phyloP scores from a whole-genome alignment of 2,329 filamentous ascomycete genomes.

The Bertia moriformis region DNA sequence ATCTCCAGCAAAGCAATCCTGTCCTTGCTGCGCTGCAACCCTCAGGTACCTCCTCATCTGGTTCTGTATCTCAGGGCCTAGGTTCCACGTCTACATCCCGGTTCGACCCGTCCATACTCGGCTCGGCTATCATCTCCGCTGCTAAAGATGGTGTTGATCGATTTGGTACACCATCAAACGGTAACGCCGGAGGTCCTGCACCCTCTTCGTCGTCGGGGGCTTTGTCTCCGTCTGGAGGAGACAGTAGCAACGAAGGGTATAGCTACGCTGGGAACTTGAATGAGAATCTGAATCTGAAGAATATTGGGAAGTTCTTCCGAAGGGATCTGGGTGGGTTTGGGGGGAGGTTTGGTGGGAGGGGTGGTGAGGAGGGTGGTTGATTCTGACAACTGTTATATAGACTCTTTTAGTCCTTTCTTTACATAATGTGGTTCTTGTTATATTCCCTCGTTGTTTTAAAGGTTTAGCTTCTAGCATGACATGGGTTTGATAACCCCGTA shows the following conservation, averaged over 20 bases:
- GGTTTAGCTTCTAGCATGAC: too few relatives aligned
- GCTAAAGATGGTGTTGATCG: constrained; percentile 1
- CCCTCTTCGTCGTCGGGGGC: background rate
- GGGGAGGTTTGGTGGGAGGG: constrained; percentile 54
- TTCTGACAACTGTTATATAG: too few relatives aligned
- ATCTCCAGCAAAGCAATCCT: constrained; percentile 55
- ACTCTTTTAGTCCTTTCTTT: too few relatives aligned
- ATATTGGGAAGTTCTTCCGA: constrained; percentile 91
- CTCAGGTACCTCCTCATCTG: constrained; percentile 5
- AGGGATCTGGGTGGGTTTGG: constrained; percentile 70
- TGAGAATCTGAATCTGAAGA: constrained; percentile 89
- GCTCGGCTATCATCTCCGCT: background rate
- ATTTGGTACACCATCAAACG: background rate
- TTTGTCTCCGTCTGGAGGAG: constrained; percentile 48
- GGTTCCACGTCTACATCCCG: background rate
- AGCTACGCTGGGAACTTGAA: constrained; percentile 48
- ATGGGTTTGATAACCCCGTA: too few relatives aligned
- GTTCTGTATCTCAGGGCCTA: background rate
- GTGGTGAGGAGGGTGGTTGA: constrained; percentile 8
- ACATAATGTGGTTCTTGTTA: too few relatives aligned
- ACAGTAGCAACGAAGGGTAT: constrained; percentile 36
- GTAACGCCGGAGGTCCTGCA: background rate
- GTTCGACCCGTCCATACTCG: background rate
- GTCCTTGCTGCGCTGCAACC: constrained; percentile 55
- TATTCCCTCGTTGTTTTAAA: too few relatives aligned